phyloP scores from a whole-genome alignment of 2,329 filamentous ascomycete genomes.

The Akanthomyces uredinophilus region DNA sequence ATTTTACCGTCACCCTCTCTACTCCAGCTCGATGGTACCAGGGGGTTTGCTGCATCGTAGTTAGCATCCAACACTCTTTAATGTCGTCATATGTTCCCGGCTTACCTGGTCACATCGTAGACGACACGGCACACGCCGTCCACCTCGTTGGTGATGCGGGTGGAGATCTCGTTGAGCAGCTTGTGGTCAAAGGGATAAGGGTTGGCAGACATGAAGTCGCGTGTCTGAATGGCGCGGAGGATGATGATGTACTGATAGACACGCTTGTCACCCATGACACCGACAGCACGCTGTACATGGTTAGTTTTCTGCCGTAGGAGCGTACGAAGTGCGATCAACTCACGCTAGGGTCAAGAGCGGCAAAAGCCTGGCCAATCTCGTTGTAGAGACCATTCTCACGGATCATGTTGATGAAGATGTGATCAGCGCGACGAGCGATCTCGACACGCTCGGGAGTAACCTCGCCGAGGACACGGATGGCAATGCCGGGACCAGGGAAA shows the following conservation, averaged over 20 bases:
- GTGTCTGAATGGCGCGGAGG: slow-evolving; percentile 41
- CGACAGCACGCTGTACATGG: slow-evolving; percentile 32
- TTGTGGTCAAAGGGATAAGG: slow-evolving; percentile 60
- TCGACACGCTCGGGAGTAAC: slow-evolving; percentile 73
- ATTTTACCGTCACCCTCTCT: slow-evolving; percentile 19
- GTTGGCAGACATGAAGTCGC: slow-evolving; percentile 64
- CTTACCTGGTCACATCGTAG: slow-evolving; percentile 57
- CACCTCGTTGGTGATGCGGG: slow-evolving; percentile 62
- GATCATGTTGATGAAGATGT: slow-evolving; percentile 76
- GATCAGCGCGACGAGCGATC: slow-evolving; percentile 71
- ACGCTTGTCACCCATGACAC: slow-evolving; percentile 58
- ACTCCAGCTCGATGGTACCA: slow-evolving; percentile 72
- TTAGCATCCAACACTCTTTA: not conserved
- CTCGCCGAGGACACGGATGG: slow-evolving; percentile 76
- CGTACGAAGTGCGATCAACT: not conserved
- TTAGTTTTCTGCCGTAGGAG: not conserved
- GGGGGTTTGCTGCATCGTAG: slow-evolving; percentile 51
- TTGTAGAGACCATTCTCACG: slow-evolving; percentile 66
- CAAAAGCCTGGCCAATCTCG: slow-evolving; percentile 34
- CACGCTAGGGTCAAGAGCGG: slow-evolving; percentile 12
- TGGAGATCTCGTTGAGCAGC: slow-evolving; percentile 61
- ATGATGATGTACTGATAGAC: slow-evolving; percentile 35
- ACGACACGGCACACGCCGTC: slow-evolving; percentile 65
- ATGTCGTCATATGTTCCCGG: not conserved
- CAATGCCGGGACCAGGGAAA: slow-evolving; percentile 50